Conservation (phyloP, 2,329 filamentous ascomycete genomes). For the Colletotrichum theobromicola region DNA sequence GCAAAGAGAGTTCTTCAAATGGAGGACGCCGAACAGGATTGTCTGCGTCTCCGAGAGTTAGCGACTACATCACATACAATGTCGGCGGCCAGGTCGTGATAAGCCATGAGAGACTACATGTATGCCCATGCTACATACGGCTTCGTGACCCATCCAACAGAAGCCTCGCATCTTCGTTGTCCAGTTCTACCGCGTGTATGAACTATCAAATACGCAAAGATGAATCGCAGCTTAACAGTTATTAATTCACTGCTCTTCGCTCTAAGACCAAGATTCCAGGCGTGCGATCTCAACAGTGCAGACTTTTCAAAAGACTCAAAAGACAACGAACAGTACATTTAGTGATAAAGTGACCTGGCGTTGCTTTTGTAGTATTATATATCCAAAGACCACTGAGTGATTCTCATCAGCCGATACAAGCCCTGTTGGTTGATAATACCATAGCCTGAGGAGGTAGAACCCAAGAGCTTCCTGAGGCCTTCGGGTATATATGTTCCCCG, state of each 20-base stretch:
- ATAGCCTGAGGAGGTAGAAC: background rate
- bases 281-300: background rate
- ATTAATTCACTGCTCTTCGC: background rate
- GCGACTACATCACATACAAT: no score
- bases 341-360: rapidly evolving
- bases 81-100: background rate
- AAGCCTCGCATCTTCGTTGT: background rate
- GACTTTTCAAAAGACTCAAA: background rate
- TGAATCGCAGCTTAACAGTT: background rate
- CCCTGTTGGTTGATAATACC: background rate
- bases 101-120: background rate
- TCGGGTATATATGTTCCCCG: background rate
- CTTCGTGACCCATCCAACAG: background rate
- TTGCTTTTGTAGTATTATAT: background rate
- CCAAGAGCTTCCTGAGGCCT: background rate
- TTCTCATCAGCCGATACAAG: background rate
- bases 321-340: background rate
- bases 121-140: background rate
- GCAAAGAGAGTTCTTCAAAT: background rate
- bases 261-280: background rate
- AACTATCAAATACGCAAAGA: background rate
- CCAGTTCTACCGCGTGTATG: background rate
- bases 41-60: no score
- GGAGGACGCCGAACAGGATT: no score
- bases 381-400: background rate